These are phyloP conservation scores for Cyclanthera cordifolia DNA, from an alignment of 306 rosid species.

Conservation along the genomic window DNA sequence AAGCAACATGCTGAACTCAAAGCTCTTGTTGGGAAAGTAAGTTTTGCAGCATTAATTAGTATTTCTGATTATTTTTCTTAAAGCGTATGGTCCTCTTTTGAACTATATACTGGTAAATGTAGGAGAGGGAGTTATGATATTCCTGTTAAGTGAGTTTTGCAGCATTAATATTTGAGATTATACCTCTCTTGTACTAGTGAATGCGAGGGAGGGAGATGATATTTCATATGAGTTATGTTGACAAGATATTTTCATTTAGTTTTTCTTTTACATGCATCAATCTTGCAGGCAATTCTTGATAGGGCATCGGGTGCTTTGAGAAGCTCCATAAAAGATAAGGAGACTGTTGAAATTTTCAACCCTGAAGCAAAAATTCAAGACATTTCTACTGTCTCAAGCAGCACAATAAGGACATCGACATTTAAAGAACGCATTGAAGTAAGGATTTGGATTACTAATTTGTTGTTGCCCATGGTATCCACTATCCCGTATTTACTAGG, in stretches of 20 bases:
- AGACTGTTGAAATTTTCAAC: slow-evolving; percentile 34
- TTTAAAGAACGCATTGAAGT: slow-evolving; percentile 42
- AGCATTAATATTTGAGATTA: background rate
- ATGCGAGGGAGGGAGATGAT: background rate
- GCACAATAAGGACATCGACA: slow-evolving; percentile 28
- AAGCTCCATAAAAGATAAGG: slow-evolving; percentile 31
- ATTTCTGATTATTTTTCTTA: background rate
- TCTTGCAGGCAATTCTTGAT: slow-evolving; percentile 37
- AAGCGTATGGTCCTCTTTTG: background rate
- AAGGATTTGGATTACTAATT: background rate
- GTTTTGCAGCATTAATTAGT: slow-evolving; percentile 7
- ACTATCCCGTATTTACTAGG: background rate
- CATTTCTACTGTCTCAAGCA: slow-evolving; percentile 27
- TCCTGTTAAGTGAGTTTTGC: slow-evolving; percentile 31
- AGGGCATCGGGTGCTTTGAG: slow-evolving; percentile 51
- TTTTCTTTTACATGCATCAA: background rate
- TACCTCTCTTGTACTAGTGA: background rate
- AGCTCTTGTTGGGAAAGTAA: slow-evolving; percentile 65
- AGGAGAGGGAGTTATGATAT: background rate
- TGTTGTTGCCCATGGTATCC: background rate
- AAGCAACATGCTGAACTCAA: slow-evolving; percentile 73
- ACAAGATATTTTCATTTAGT: background rate
- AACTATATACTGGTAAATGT: background rate
- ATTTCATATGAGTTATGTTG: background rate
- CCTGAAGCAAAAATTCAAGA: slow-evolving; percentile 28